Base-by-base conservation (phyloP, 495 filamentous ascomycete genomes). In the Neurospora sp. region DNA sequence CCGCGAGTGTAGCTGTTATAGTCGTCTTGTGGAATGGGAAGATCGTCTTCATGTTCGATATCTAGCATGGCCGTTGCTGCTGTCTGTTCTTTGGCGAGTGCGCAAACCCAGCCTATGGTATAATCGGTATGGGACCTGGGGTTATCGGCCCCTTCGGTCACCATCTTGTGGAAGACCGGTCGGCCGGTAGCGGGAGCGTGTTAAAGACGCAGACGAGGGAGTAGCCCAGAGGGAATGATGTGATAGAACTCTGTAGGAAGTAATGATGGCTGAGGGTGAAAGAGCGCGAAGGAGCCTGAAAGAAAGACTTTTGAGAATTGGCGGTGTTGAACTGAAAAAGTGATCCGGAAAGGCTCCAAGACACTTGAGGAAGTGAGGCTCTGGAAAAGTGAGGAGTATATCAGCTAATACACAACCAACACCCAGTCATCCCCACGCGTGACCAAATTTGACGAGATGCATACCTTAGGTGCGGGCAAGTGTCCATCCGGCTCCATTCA, bases 1-100 rank as follows among this genome's bases (percentile, higher is more conserved):
- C 84, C 85, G 4, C 85, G 70, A 1, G 75, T 82, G 71, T 86
- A 86, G 48, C 74, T 75, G 68, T 83, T 84, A 4, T 40, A 0
- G 40, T 40, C 10, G 10, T 40, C 10, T 40, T 40, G 0, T 0
- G 40, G 39, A 10, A 40, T 40, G 1, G 39, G 39, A 40, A 40
- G 8, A 3, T 40, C 8, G 39, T 40, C 8, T 42, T 6, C 12
- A 42, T 42, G 3, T 42, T 42, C 41, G 1, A 6, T 0, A 44
- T 44, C 41, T 44, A 61, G 5, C 12, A 61, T 61, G 0, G 12
- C 48, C 48, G 12, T 31, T 16, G 48, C 48, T 3, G 2, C 48
- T 61, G 22, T 3, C 12, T 0, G 5, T 31, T 61, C 22, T 1
- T 27, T 14, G 12, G 48, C 5, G 22, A 61, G 48, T 14, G 48